Conservation (phyloP, 2,329 filamentous ascomycete genomes). For the Neonectria ditissima region DNA sequence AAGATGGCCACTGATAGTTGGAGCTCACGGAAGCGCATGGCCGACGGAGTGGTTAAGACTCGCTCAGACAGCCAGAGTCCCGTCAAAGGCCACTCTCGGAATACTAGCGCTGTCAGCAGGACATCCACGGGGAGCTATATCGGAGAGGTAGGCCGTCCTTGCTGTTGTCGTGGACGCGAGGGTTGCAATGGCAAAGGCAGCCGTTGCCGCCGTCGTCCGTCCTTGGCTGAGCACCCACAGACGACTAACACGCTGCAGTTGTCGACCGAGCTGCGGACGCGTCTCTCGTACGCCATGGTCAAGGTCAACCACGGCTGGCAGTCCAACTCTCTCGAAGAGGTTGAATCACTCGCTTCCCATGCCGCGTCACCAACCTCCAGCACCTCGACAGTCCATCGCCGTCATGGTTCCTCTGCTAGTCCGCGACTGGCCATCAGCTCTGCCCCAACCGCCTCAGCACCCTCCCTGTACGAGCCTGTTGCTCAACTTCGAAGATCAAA, state of each 20-base stretch:
- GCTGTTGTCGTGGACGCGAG: slow-evolving; percentile 42
- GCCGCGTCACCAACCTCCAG: slow-evolving; percentile 72
- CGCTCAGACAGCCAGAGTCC: slow-evolving; percentile 59
- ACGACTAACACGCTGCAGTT: slow-evolving; percentile 61
- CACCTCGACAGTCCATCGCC: slow-evolving; percentile 65
- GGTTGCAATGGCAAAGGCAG: background rate
- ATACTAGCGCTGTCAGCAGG: slow-evolving; percentile 74
- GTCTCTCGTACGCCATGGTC: slow-evolving; percentile 91
- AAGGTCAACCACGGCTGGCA: slow-evolving; percentile 95
- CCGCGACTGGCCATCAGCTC: slow-evolving; percentile 57
- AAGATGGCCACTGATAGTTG: slow-evolving; percentile 55
- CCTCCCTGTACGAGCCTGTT: slow-evolving; percentile 46
- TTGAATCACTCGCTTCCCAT: slow-evolving; percentile 79
- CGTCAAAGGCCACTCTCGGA: slow-evolving; percentile 73
- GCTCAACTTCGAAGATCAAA: slow-evolving; percentile 46
- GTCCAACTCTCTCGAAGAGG: slow-evolving; percentile 79
- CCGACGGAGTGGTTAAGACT: slow-evolving; percentile 78
- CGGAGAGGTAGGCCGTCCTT: slow-evolving; percentile 73
- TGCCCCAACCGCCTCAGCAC: slow-evolving; percentile 44
- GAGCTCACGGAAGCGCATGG: slow-evolving; percentile 76
- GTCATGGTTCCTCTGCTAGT: slow-evolving; percentile 66
- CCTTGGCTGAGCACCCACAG: background rate
- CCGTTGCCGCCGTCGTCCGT: slow-evolving; percentile 2
- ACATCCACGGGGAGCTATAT: slow-evolving; percentile 75
- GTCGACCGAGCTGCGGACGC: slow-evolving; percentile 82